Conservation (phyloP, 2,329 filamentous ascomycete species). For the Aureobasidium musti region DNA sequence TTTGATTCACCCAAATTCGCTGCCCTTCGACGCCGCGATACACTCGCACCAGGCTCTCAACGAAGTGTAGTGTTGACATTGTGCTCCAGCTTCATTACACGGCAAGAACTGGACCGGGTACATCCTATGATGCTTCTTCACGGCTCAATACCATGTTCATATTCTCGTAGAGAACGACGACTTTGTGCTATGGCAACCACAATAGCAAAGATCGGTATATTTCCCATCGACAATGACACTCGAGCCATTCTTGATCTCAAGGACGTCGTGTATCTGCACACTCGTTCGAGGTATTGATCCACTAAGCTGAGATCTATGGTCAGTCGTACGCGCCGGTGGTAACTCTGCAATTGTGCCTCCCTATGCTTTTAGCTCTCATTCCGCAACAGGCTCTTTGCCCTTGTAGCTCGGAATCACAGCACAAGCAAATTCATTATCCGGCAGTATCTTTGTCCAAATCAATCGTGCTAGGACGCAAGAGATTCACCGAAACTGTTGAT, state of each 20-base stretch:
- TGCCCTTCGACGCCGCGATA: background rate
- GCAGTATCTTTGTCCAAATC: too few species aligned
- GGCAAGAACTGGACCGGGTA: background rate
- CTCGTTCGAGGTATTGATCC: background rate
- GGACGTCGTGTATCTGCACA: background rate
- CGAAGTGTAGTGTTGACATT: background rate
- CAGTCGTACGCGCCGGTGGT: background rate
- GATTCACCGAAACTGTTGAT: too few species aligned
- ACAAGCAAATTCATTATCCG: too few species aligned
- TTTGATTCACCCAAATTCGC: background rate
- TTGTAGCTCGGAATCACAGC: too few species aligned
- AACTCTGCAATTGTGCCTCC: background rate
- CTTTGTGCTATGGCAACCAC: background rate
- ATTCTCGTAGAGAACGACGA: background rate
- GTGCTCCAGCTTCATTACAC: background rate
- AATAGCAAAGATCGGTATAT: background rate
- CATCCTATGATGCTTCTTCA: background rate
- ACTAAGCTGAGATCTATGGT: background rate
- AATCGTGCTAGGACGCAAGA: too few species aligned
- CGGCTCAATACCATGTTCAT: too few species aligned
- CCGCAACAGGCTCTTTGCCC: too few species aligned
- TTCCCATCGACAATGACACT: background rate
- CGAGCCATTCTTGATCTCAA: background rate
- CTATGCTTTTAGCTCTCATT: too few species aligned
- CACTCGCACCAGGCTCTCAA: background rate